Base-by-base conservation (phyloP, 2,329 filamentous ascomycete genomes). In the Colletotrichum sp. region DNA sequence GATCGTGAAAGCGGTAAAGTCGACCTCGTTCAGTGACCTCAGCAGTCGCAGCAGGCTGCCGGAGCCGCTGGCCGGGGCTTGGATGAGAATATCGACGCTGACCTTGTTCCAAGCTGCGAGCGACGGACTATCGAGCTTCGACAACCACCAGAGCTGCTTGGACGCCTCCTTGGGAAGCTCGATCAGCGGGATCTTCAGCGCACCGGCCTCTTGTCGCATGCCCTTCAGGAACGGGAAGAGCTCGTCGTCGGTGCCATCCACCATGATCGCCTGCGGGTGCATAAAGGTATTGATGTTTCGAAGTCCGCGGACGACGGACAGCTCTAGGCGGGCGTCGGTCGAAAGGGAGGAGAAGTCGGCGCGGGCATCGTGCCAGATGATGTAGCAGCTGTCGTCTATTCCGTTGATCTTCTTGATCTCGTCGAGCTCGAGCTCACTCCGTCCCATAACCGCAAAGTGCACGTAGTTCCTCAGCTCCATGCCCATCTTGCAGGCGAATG, bases 401-500 rank as follows among this genome's bases (percentile, higher is more conserved):
- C 95, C 95, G 83, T 98, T 98, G 75, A 98, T 88, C 68, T 91
- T 88, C 79, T 93, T 88, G 36, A 98, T 87, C 39, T 94, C 91
- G 16, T 92, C 89, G 66, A 97, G 84, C 0, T 91, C 86, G 66
- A 98, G 90, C 15, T 93, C 90, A 75, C 93, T 93, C 75, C 93
- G 90, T 66, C 96, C 94, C 85, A 97, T 90, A 6, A 98, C 85
- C 0, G 91, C 93, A 81, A 98, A 93, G 82, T 98, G 96, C 10
- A 98, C 95, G 77, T 92, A 89, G 80, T 92, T 98, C 74, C 90
- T 88, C 71, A 90, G 88, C 83, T 92, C 89, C 27, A 84, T 83
- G 8, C 93, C 93, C 96, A 98, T 98, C 79, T 95, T 91, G 83
- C 97, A 98, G 8, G 96, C 95, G 81, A 98, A 88, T 1, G 96